phyloP scores from a whole-genome alignment of 768 basidiomycete species.

The Leccinum olivaceopallidum region DNA sequence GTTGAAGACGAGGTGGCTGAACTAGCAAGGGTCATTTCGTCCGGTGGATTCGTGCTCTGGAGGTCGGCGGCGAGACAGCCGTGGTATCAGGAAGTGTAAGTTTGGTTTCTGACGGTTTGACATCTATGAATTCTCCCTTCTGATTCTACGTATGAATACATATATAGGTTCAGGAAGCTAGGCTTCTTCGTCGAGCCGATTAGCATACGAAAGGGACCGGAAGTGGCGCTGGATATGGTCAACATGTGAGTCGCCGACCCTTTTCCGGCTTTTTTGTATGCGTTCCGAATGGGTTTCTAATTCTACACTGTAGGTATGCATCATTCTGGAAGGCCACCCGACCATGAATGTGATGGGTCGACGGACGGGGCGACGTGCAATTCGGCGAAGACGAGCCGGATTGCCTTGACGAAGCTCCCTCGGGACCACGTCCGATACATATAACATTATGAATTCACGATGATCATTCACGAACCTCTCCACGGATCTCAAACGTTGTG shows the following conservation, averaged over 20 bases:
- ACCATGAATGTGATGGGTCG: conserved; percentile 6
- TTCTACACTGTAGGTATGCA: conserved; percentile 26
- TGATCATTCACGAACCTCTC: background rate
- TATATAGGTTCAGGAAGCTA: conserved; percentile 44
- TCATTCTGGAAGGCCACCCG: conserved; percentile 34
- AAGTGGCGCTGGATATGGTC: conserved; percentile 59
- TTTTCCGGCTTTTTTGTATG: background rate
- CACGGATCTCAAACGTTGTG: background rate
- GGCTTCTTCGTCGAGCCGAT: conserved; percentile 57
- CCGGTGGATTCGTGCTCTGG: conserved; percentile 66
- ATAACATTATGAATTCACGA: background rate
- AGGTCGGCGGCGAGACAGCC: conserved; percentile 62
- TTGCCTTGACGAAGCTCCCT: background rate
- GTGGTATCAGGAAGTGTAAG: conserved; percentile 60
- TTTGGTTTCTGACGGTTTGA: background rate
- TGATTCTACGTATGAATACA: conserved; percentile 1
- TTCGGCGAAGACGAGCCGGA: background rate
- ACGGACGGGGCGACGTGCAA: background rate
- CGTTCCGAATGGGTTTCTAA: background rate
- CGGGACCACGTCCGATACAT: background rate
- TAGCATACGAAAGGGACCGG: conserved; percentile 49
- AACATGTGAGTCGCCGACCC: conserved; percentile 55
- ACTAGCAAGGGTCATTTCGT: conserved; percentile 54
- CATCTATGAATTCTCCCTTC: background rate
- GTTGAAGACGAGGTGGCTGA: conserved; percentile 54